A percentile compares a stretch with the other conserved stretches of the same genome.
These are phyloP conservation scores for Talaromyces pinophilus DNA, from an alignment of 2,329 filamentous ascomycete species.

Conservation along the genomic window DNA sequence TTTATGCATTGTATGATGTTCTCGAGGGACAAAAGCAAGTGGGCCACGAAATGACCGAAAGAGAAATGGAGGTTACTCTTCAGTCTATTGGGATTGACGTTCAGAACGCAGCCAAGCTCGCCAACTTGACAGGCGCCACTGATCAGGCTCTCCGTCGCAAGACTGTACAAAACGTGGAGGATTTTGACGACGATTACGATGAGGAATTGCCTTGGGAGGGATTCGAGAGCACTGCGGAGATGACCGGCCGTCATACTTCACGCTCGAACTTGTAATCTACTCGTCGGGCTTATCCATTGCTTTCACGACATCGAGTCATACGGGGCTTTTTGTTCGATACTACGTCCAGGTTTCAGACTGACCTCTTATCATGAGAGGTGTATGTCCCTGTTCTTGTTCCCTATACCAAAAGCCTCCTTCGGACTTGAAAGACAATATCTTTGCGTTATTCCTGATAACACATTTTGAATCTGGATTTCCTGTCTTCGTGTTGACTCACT, in stretches of 20 bases:
- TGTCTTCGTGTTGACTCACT: conserved; percentile 24
- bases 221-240: conserved; percentile 45
- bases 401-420: neutral
- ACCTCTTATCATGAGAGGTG: conserved; percentile 24
- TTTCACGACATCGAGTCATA: conserved; percentile 18
- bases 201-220: conserved; percentile 46
- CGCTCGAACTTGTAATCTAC: conserved; percentile 15
- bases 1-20: conserved; percentile 82
- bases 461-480: conserved; percentile 13
- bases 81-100: conserved; percentile 45
- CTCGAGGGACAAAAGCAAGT: conserved; percentile 74
- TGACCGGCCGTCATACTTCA: conserved; percentile 34
- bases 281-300: neutral
- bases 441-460: neutral
- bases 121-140: conserved; percentile 34
- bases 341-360: conserved; percentile 26
- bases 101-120: conserved; percentile 21
- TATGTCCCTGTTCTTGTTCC: conserved; percentile 25
- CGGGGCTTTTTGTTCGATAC: conserved; percentile 1
- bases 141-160: conserved; percentile 12
- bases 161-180: conserved; percentile 13
- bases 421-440: neutral
- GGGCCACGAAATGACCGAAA: conserved; percentile 63
- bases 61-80: conserved; percentile 66
- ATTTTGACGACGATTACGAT: conserved; percentile 37